Percentiles rank a stretch among this genome's conserved stretches.
These are phyloP conservation scores for Xylaria sp. DNA, from an alignment of 2,329 filamentous ascomycete genomes.

Conservation along the genomic window DNA sequence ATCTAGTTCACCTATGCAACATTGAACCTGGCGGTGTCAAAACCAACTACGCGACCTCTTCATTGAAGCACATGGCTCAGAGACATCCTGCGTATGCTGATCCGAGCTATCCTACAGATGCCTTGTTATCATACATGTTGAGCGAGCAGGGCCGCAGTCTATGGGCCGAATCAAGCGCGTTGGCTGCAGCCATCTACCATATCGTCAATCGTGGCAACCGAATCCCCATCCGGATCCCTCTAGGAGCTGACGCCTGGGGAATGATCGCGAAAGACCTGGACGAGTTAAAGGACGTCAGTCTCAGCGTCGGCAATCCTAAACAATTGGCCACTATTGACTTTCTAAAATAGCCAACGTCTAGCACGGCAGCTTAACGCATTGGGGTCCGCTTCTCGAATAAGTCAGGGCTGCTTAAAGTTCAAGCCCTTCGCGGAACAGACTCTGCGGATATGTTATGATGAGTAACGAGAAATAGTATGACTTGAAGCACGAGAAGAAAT, in stretches of 20 bases:
- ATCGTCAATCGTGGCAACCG: conserved; percentile 50
- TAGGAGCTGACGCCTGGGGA: conserved; percentile 54
- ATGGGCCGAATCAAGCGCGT: conserved; percentile 50
- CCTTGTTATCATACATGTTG: conserved; percentile 47
- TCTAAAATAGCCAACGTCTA: conserved; percentile 3
- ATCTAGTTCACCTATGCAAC: conserved; percentile 54
- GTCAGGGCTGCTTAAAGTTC: neutral
- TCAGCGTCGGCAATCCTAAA: conserved; percentile 6
- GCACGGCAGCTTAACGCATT: neutral
- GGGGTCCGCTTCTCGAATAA: neutral
- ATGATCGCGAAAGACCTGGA: conserved; percentile 51
- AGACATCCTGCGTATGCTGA: conserved; percentile 55
- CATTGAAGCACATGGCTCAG: conserved; percentile 49
- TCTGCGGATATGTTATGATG: neutral
- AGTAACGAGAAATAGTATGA: neutral
- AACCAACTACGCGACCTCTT: conserved; percentile 51
- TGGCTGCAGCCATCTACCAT: conserved; percentile 53
- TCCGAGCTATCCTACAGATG: conserved; percentile 43
- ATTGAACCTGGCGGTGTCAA: conserved; percentile 57
- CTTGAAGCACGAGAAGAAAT: neutral
- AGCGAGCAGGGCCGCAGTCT: conserved; percentile 42
- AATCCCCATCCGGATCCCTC: conserved; percentile 56
- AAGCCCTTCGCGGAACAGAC: neutral
- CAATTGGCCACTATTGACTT: conserved; percentile 12
- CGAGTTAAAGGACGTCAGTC: conserved; percentile 47